Conservation (phyloP, 2,329 filamentous ascomycete species). For the Apiospora kogelbergensis region DNA sequence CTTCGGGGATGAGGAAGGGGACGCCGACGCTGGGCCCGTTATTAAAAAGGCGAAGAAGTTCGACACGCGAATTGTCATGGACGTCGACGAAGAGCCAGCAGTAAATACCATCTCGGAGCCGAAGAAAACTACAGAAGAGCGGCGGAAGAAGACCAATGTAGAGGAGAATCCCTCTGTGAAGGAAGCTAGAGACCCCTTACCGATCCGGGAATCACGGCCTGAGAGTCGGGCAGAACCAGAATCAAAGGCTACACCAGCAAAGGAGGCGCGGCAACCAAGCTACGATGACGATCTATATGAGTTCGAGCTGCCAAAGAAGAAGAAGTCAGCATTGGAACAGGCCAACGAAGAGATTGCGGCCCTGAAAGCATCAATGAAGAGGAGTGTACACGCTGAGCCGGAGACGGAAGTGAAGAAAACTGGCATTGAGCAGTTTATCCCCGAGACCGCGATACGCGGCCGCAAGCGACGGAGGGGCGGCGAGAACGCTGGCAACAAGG, state of each 20-base stretch:
- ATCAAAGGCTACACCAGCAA: conserved; percentile 18
- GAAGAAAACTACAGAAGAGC: conserved; percentile 28
- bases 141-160: conserved; percentile 19
- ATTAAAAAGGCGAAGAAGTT: conserved; percentile 73
- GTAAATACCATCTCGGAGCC: conserved; percentile 27
- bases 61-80: conserved; percentile 71
- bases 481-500: conserved; percentile 52
- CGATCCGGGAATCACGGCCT: conserved; percentile 25
- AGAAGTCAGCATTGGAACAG: conserved; percentile 59
- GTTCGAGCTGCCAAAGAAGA: conserved; percentile 34
- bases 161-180: conserved; percentile 9
- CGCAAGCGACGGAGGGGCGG: conserved; percentile 67
- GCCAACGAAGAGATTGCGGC: conserved; percentile 81
- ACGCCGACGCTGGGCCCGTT: conserved; percentile 54
- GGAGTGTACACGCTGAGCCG: conserved; percentile 53
- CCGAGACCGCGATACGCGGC: conserved; percentile 66
- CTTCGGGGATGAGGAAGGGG: conserved; percentile 72
- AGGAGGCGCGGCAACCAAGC: background rate
- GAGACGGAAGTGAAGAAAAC: conserved; percentile 63
- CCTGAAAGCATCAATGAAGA: conserved; percentile 78
- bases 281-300: conserved; percentile 16
- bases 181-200: conserved; percentile 22
- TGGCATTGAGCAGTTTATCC: conserved; percentile 72
- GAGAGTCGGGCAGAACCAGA: conserved; percentile 15
- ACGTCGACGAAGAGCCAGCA: conserved; percentile 44